Evolutionary conservation across 2,329 filamentous ascomycete species (phyloP), one percentile per base, ranked within the genome.

Genomic region (Aaosphaeria arxii): DNA sequence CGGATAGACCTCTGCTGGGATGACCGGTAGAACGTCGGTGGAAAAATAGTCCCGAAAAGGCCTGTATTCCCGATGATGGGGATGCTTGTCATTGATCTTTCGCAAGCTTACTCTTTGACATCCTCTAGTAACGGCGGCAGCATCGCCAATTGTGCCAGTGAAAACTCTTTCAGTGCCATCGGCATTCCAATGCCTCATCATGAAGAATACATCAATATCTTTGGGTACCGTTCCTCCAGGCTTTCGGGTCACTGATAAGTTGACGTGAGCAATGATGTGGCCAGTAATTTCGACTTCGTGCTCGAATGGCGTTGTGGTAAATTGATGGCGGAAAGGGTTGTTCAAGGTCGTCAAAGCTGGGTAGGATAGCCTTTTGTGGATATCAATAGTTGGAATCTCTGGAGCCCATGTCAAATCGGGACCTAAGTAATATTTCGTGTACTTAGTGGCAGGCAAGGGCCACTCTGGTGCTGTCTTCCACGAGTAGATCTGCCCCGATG

Each of bases 271-370:
- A 0, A 79, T 71, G 29, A 86, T 69, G 56, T 87, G 82, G 0
- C 85, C 85, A 0, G 85, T 88, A 44, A 88, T 79, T 58, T 88
- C 85, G 0, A 77, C 84, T 55, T 86, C 82, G 3, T 69, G 43
- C 11, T 75, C 71, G 46, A 87, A 85, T 0, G 80, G 68, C 0
- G 69, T 44, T 0, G 78, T 83, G 1, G 67, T 71, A 61, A 87
- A 87, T 74, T 47, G 40, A 81, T 67, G 9, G 39, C 9, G 7
- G 9, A n/a, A 28, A 0, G 75, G 76, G 5, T 76, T 70, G 0
- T 81, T 69, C 0, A 84, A 51, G 0, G 69, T 77, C 0, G 82
- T 81, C 0, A 85, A 70, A 0, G 82, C 81, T 39, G 69, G 70
- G 63, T 84, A 44, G 6, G 42, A 44, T 17, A 44, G 42, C 32